Evolutionary conservation across 2,329 filamentous ascomycete genomes (phyloP), one percentile per base, ranked within the genome.

Genomic region (Exophiala xenobiotica): DNA sequence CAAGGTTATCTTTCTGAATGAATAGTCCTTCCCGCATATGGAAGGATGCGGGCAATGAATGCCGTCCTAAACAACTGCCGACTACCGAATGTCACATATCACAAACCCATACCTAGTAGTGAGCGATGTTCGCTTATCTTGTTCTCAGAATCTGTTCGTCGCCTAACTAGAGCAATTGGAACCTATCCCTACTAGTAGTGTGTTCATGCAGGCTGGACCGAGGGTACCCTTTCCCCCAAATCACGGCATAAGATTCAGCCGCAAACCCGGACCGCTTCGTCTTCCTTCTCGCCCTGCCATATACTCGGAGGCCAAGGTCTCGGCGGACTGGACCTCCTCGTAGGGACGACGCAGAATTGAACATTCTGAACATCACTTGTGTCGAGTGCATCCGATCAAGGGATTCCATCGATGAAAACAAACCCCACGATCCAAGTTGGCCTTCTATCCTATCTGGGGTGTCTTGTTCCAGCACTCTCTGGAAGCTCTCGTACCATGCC

Each of bases 201-300:
- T 29, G 26, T 29, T 29, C 26, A n/a, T 29, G 2, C 26, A 29
- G 26, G 26, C 26, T 14, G n/a, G 20, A n/a, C n/a, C n/a, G n/a
- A n/a, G n/a, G n/a, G n/a, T n/a, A n/a, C n/a, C n/a, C n/a, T n/a
- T n/a, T n/a, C n/a, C n/a, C n/a, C n/a, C n/a, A n/a, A n/a, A n/a
- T n/a, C n/a, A 19, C 42, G 42, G 24, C 42, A 45, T 45, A 45
- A 33, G 42, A 45, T 33, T 45, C 42, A 45, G 42, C 42, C 23
- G 11, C 18, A n/a, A 45, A 31, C 42, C 41, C 26, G 18, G 42
- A 6, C 26, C 41, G 41, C 41, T 44, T 33, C 41, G 26, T 44
- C 41, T 44, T 14, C 42, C 27, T 35, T 35, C 42, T 45, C 42
- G 26, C 27, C 41, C 27, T 45, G 26, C 27, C 42, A 45, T 45